Evolutionary conservation across 495 filamentous ascomycete species (phyloP).

Genomic region (Tetracladium setigerum): DNA sequence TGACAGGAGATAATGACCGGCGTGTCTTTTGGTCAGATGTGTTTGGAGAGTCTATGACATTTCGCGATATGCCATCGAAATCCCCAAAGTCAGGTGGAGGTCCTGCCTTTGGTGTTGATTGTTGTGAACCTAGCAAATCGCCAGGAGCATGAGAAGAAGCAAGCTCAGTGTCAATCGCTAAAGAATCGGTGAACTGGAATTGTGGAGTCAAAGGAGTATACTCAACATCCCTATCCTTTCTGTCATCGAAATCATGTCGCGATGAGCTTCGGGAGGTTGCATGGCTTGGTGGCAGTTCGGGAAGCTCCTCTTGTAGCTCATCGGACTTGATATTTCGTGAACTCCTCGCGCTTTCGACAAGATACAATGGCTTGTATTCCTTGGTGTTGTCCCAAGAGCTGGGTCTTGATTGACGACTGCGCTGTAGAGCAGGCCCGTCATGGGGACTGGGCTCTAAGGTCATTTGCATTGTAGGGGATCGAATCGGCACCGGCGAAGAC

Average conservation of each 20-base stretch:
- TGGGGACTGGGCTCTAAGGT: slow-evolving; percentile 19
- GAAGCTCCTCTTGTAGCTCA: slow-evolving; percentile 12
- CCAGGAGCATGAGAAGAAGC: slow-evolving; percentile 7
- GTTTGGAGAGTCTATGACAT: background rate
- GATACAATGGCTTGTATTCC: slow-evolving; percentile 40
- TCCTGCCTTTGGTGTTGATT: slow-evolving; percentile 29
- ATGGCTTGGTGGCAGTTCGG: slow-evolving; percentile 28
- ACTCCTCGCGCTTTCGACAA: slow-evolving; percentile 34
- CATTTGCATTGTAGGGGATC: slow-evolving; percentile 30
- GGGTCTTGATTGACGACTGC: slow-evolving; percentile 29
- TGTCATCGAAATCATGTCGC: slow-evolving; percentile 10
- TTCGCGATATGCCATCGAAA: background rate
- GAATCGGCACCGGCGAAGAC: slow-evolving; percentile 30
- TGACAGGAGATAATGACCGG: background rate
- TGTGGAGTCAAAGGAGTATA: slow-evolving; percentile 1
- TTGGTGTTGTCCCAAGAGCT: slow-evolving; percentile 42
- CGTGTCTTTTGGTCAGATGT: background rate
- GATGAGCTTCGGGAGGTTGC: slow-evolving; percentile 25
- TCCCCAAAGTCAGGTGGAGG: slow-evolving; percentile 4
- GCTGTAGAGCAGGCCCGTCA: slow-evolving; percentile 23
- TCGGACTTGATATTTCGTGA: background rate
- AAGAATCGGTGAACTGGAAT: slow-evolving; percentile 5
- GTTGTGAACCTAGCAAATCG: slow-evolving; percentile 24
- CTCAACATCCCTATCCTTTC: slow-evolving; percentile 14
- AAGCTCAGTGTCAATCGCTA: slow-evolving; percentile 24